Evolutionary conservation across 371 early-diverging fungal genomes (phyloP).

Genomic region (Rhizopus sp.): DNA sequence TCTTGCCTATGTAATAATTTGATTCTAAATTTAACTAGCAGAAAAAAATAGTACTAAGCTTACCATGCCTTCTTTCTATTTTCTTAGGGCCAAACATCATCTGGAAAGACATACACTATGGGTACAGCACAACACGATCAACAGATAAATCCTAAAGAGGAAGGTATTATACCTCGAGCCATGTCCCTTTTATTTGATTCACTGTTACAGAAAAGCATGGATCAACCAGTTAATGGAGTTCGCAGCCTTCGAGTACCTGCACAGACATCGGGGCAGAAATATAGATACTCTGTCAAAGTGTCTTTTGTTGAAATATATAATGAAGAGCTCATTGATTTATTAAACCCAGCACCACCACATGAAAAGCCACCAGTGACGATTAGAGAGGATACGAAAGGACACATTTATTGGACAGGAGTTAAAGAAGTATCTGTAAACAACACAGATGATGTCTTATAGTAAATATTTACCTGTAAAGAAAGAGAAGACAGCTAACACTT

Average conservation of each 20-base stretch:
- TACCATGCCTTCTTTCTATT: background rate
- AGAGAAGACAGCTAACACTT: constrained; percentile 16
- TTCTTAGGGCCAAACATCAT: constrained; percentile 81
- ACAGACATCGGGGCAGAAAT: constrained; percentile 7
- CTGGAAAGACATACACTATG: constrained; percentile 99
- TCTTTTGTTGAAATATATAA: constrained; percentile 97
- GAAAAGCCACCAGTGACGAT: constrained; percentile 76
- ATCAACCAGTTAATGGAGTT: constrained; percentile 6
- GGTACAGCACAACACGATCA: constrained; percentile 83
- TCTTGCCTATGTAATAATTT: constrained; percentile 91
- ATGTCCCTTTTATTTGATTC: constrained; percentile 78
- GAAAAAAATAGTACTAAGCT: constrained; percentile 64
- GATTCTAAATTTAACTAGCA: constrained; percentile 50
- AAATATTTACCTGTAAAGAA: constrained; percentile 25
- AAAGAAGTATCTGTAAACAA: constrained; percentile 76
- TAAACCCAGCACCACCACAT: constrained; percentile 55
- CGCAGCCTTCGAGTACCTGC: constrained; percentile 16
- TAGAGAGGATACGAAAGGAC: constrained; percentile 91
- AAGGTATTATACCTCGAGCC: constrained; percentile 92
- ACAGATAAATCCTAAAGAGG: constrained; percentile 50
- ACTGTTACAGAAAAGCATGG: constrained; percentile 38
- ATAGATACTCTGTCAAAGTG: constrained; percentile 54
- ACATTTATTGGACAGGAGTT: constrained; percentile 89
- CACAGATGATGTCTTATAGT: constrained; percentile 80
- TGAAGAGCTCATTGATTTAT: constrained; percentile 90